phyloP scores from a whole-genome alignment of 73 alveolate genomes.

The Paramecium tetraurelia region DNA sequence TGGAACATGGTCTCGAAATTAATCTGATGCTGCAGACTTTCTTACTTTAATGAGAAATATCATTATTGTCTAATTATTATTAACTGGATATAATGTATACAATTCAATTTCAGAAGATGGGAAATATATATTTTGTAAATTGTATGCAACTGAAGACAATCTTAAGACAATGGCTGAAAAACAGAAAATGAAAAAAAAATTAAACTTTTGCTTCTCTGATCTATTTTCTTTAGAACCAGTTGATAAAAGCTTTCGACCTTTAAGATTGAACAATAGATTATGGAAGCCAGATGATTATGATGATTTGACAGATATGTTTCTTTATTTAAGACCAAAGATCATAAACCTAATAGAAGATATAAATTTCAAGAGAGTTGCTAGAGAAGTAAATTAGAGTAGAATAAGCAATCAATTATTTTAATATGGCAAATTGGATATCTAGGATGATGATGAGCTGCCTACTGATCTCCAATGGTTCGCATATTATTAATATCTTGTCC shows the following conservation, averaged over 20 bases:
- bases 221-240: conserved; percentile 32
- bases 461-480: conserved; percentile 26
- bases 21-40: background rate
- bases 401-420: background rate
- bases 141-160: background rate
- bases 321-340: background rate
- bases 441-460: background rate
- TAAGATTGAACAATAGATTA: conserved; percentile 10
- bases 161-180: background rate
- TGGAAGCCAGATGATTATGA: conserved; percentile 37
- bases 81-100: background rate
- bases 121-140: background rate
- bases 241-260: background rate
- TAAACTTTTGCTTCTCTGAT: conserved; percentile 33
- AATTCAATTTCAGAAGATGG: conserved; percentile 1
- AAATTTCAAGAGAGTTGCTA: conserved; percentile 28
- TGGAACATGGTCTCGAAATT: background rate
- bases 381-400: background rate
- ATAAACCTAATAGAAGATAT: background rate
- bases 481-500: background rate
- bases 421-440: background rate
- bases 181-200: background rate
- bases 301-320: background rate
- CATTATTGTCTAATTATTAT: background rate
- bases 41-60: conserved; percentile 19